Evolutionary conservation across 2,329 filamentous ascomycete genomes (phyloP), one percentile per base, ranked within the genome.

Genomic region (Aspergillus sp.): DNA sequence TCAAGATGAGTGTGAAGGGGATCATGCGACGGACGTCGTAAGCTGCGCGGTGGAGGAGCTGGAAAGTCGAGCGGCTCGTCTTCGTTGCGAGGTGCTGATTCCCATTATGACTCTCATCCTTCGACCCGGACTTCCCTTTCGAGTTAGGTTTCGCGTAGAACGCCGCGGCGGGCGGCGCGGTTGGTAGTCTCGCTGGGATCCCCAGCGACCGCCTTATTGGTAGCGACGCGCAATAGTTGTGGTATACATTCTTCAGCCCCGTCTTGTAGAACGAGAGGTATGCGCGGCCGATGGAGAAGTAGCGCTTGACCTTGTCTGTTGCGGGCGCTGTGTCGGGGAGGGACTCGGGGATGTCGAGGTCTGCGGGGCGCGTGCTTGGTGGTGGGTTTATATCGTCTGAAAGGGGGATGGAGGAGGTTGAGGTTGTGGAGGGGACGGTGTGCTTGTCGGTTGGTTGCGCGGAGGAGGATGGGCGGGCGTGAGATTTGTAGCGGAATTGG

Each of bases 201-300:
- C 73, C 66, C 50, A 76, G 61, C 66, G 71, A 34, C 68, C 74
- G 60, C 51, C 75, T 63, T 53, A 76, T 58, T 64, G 74, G 65
- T 57, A 78, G 28, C 34, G 76, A 68, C 58, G 71, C 69, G 72
- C 76, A 67, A 66, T 83, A 81, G 66, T 96, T 97, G 62, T 81
- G 79, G 74, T 87, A 88, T 55, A 96, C 88, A 69, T 90, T 87
- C 72, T 88, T 88, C 34, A 97, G 78, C 19, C 93, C 94, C 1
- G 87, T 84, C 79, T 95, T 96, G 87, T 97, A 98, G 84, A 98
- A 98, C 41, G 78, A 77, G 9, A 90, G 76, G 77, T 96, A 97
- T 55, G 90, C 87, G 74, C 90, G 90, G 64, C 92, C 94, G 30
- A 89, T 79, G 48, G 77, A 76, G 52, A 77, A 54, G 64, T 71